Evolutionary conservation across 345 rosid species (phyloP).

Genomic region (Isatis tinctoria): DNA sequence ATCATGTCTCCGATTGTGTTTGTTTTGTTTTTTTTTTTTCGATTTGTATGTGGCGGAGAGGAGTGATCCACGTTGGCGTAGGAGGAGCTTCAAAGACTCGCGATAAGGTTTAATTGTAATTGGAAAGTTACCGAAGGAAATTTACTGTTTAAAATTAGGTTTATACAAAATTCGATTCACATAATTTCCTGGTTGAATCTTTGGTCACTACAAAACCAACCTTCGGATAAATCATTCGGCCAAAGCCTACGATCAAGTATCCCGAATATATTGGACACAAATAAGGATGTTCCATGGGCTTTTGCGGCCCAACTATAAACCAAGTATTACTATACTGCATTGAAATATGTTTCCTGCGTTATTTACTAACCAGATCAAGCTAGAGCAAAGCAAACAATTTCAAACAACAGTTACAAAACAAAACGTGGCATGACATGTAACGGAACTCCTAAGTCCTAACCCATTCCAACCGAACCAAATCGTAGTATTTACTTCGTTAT

Average conservation of each 20-base stretch:
- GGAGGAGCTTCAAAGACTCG: neutral
- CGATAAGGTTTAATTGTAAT: conserved; percentile 10
- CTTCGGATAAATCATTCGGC: neutral
- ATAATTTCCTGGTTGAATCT: too few relatives aligned
- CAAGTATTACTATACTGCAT: neutral
- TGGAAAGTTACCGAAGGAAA: neutral
- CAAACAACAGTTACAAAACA: too few relatives aligned
- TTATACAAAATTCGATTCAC: too few relatives aligned
- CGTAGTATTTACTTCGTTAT: too few relatives aligned
- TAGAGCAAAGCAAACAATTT: too few relatives aligned
- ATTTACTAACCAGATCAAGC: neutral
- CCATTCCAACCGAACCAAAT: too few relatives aligned
- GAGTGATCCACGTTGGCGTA: conserved; percentile 12
- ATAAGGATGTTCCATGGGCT: neutral
- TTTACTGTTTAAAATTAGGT: neutral
- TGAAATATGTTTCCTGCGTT: too few relatives aligned
- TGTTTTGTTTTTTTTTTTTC: neutral
- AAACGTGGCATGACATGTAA: too few relatives aligned
- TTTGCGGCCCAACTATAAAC: neutral
- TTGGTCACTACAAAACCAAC: neutral
- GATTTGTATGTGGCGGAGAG: conserved; percentile 2
- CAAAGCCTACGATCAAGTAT: neutral
- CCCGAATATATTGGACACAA: neutral
- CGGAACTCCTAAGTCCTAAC: too few relatives aligned
- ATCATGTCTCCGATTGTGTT: neutral